Evolutionary conservation across 352 stramenopile genomes (phyloP).

Genomic region (Globisporangium ultimum): DNA sequence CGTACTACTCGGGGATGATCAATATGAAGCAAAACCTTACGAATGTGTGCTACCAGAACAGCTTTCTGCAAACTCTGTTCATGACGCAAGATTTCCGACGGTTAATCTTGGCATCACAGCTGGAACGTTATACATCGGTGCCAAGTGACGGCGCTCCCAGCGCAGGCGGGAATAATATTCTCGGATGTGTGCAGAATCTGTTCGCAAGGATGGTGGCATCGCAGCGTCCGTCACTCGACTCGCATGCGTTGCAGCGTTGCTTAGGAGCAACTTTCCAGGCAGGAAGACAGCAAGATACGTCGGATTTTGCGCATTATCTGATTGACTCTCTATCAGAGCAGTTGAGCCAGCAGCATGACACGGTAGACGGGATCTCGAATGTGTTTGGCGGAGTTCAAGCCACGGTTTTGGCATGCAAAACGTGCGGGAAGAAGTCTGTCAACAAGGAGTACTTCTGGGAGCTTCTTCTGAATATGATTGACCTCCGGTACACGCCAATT

Average conservation of each 20-base stretch:
- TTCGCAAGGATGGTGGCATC: conserved; percentile 73
- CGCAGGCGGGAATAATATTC: conserved; percentile 31
- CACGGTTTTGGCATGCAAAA: conserved; percentile 81
- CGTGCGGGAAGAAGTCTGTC: conserved; percentile 74
- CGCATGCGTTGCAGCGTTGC: conserved; percentile 68
- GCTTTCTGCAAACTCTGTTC: conserved; percentile 85
- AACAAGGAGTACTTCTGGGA: conserved; percentile 90
- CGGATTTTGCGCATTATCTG: conserved; percentile 84
- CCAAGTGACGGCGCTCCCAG: conserved; percentile 22
- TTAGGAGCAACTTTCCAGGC: conserved; percentile 74
- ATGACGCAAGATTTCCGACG: conserved; percentile 83
- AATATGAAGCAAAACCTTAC: conserved; percentile 90
- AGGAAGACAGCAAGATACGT: conserved; percentile 82
- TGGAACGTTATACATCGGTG: conserved; percentile 33
- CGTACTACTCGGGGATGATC: conserved; percentile 80
- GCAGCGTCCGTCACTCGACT: conserved; percentile 60
- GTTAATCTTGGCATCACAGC: conserved; percentile 58
- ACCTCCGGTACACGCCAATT: conserved; percentile 85
- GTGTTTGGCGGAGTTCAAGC: conserved; percentile 82
- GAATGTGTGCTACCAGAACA: conserved; percentile 91
- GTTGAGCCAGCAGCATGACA: conserved; percentile 57
- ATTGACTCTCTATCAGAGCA: conserved; percentile 79
- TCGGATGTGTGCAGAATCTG: conserved; percentile 63
- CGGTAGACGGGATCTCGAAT: conserved; percentile 50
- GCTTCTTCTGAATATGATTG: conserved; percentile 87